Conservation (phyloP, 2,329 filamentous ascomycete species). For the Sordariomycetes sp. region DNA sequence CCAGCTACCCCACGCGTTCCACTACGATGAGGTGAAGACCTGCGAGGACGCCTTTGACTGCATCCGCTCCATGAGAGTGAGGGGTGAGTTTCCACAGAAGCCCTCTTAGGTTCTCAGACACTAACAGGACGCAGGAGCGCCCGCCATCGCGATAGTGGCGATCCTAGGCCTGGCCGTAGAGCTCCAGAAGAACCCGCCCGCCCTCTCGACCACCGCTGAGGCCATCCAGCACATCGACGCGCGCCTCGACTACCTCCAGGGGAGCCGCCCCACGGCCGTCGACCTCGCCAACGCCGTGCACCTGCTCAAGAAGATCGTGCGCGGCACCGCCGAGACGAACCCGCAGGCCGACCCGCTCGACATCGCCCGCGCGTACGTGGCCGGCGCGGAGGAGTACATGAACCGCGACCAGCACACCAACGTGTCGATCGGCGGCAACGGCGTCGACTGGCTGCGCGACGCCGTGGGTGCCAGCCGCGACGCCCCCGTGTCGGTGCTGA, state of each 20-base stretch:
- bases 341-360: slow-evolving; percentile 28
- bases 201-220: slow-evolving; percentile 35
- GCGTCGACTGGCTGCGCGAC: slow-evolving; percentile 69
- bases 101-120: background rate
- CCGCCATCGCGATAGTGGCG: slow-evolving; percentile 96
- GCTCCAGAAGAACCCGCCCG: slow-evolving; percentile 42
- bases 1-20: slow-evolving; percentile 67
- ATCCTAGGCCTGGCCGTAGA: slow-evolving; percentile 82
- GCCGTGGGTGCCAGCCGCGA: slow-evolving; percentile 39
- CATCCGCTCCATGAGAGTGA: slow-evolving; percentile 69
- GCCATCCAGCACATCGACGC: slow-evolving; percentile 62
- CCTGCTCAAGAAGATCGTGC: slow-evolving; percentile 60
- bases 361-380: slow-evolving; percentile 62
- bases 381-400: slow-evolving; percentile 77
- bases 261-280: slow-evolving; percentile 85
- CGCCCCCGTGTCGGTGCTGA: slow-evolving; percentile 65
- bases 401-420: slow-evolving; percentile 82
- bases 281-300: slow-evolving; percentile 84
- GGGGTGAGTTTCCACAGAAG: slow-evolving; percentile 28
- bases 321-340: slow-evolving; percentile 25
- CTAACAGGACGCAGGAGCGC: slow-evolving; percentile 38
- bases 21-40: slow-evolving; percentile 63
- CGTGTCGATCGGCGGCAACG: slow-evolving; percentile 69
- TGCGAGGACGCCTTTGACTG: slow-evolving; percentile 71
- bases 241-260: slow-evolving; percentile 77